These are phyloP conservation scores for Fusarium staphyleae DNA, from an alignment of 2,329 filamentous ascomycete genomes.

Conservation along the genomic window DNA sequence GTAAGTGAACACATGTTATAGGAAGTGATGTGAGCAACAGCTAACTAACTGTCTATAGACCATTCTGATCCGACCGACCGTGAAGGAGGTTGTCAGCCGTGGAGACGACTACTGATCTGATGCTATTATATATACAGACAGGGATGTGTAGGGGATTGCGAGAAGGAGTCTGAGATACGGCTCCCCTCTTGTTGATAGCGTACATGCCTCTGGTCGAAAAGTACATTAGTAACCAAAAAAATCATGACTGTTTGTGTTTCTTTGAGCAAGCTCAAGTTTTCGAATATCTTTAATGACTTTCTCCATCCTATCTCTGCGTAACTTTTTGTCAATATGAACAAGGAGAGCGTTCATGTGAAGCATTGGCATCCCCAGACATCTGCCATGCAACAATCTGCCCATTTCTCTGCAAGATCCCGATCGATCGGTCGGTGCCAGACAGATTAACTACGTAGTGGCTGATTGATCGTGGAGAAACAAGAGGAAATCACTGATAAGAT, in stretches of 20 bases:
- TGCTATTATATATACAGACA: neutral
- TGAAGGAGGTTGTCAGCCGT: conserved; percentile 87
- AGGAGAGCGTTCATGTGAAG: no score
- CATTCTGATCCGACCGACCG: conserved; percentile 76
- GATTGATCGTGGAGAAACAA: conserved; percentile 5
- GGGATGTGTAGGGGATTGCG: conserved; percentile 12
- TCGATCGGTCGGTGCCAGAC: conserved; percentile 24
- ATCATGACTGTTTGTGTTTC: no score
- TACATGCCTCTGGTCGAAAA: neutral
- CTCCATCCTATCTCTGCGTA: no score
- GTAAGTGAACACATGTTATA: conserved; percentile 60
- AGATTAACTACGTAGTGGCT: neutral
- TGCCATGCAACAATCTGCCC: conserved; percentile 23
- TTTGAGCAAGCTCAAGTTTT: no score
- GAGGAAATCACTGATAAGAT: conserved; percentile 1
- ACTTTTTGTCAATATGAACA: no score
- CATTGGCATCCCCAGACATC: neutral
- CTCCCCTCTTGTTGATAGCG: conserved; percentile 32
- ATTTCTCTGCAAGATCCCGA: conserved; percentile 31
- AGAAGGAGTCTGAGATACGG: conserved; percentile 43
- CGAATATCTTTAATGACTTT: no score
- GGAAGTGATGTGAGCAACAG: neutral
- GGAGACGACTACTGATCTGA: conserved; percentile 77
- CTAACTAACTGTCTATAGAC: conserved; percentile 60
- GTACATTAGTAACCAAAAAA: no score